Evolutionary conservation across 2,329 filamentous ascomycete genomes (phyloP).

Genomic region (Colletotrichum kahawae): DNA sequence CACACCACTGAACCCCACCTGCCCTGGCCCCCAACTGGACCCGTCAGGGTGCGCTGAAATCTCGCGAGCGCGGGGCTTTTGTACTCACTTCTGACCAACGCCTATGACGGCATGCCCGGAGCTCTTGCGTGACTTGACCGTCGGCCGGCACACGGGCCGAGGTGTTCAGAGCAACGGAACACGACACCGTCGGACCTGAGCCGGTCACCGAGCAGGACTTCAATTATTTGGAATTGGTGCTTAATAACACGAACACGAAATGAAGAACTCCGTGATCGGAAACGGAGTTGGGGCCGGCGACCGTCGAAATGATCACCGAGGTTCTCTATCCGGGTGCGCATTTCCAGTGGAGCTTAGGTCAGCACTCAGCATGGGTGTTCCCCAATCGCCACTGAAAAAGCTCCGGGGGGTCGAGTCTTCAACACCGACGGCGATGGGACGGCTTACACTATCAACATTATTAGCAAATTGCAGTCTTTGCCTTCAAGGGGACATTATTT

Average conservation of each 20-base stretch:
- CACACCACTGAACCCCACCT: neutral
- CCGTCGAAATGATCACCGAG: neutral
- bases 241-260: neutral
- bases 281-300: neutral
- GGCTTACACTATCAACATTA: constrained; percentile 5
- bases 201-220: neutral
- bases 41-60: neutral
- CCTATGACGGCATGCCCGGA: constrained; percentile 7
- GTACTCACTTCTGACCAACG: neutral
- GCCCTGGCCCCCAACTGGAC: neutral
- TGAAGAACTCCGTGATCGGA: neutral
- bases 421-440: neutral
- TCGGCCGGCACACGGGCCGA: neutral
- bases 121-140: constrained; percentile 8
- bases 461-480: constrained; percentile 7
- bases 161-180: neutral
- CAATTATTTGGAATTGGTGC: neutral
- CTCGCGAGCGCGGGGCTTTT: neutral
- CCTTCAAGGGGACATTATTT: neutral
- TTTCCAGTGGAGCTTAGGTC: constrained; percentile 8
- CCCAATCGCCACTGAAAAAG: neutral
- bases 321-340: constrained; percentile 14
- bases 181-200: neutral
- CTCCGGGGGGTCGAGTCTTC: neutral
- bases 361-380: constrained; percentile 16